A percentile compares a stretch with the other conserved stretches of the same genome.
phyloP scores from a whole-genome alignment of 1,284 basidiomycete species.

The Neolentinus lepideus region DNA sequence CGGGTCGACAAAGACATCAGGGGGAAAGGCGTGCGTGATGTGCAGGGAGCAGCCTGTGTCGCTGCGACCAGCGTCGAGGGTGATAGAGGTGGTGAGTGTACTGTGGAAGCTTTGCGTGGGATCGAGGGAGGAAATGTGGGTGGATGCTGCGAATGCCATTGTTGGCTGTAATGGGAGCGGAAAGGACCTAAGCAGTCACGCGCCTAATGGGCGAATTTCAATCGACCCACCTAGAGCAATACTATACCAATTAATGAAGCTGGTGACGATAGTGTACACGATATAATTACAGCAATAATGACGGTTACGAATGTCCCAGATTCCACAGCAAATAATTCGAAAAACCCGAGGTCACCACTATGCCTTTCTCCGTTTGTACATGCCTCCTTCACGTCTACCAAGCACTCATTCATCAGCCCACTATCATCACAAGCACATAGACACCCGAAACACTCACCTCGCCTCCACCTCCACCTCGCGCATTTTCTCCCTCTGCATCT shows the following conservation, averaged over 20 bases:
- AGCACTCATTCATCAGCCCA: not conserved
- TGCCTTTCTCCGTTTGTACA: not conserved
- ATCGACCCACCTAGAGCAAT: no score
- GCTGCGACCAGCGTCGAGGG: not conserved
- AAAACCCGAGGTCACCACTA: no score
- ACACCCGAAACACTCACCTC: conserved; percentile 4
- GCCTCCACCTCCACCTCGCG: conserved; percentile 6
- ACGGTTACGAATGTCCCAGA: not conserved
- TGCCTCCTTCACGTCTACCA: not conserved
- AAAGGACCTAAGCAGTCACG: no score
- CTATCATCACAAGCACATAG: not conserved
- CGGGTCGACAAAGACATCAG: conserved; percentile 40
- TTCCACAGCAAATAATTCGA: not conserved
- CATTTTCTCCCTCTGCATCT: not conserved
- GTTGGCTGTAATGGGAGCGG: no score
- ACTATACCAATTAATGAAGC: no score
- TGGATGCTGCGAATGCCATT: not conserved
- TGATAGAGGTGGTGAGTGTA: conserved; percentile 14
- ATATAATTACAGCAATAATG: no score
- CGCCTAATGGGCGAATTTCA: no score
- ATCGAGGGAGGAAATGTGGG: conserved; percentile 11
- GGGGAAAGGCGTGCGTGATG: conserved; percentile 34
- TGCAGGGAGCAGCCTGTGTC: conserved; percentile 27
- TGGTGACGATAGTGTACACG: no score
- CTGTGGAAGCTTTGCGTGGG: conserved; percentile 23